phyloP scores from a whole-genome alignment of 345 rosid species.

The Trapa bicornis region DNA sequence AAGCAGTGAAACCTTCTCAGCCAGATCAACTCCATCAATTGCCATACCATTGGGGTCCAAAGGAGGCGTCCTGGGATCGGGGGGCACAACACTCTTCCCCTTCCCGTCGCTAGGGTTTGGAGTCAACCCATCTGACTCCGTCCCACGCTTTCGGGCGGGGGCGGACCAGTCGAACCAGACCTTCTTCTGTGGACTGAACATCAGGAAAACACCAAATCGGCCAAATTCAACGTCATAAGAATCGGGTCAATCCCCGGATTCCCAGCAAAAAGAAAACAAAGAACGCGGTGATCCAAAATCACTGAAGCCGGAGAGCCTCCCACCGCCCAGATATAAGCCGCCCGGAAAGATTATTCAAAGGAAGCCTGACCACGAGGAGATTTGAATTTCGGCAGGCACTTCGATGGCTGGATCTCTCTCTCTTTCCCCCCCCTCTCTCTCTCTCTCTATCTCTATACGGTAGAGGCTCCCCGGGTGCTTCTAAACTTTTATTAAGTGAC shows the following conservation, averaged over 20 bases:
- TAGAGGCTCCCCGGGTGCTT: neutral
- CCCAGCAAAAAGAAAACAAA: conserved; percentile 1
- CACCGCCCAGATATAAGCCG: neutral
- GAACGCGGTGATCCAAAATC: conserved; percentile 6
- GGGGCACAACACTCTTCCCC: conserved; percentile 33
- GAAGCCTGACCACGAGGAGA: neutral
- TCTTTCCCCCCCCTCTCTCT: neutral
- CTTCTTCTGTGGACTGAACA: conserved; percentile 77
- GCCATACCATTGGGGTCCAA: conserved; percentile 19
- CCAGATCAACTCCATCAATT: conserved; percentile 27
- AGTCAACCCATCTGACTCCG: conserved; percentile 11
- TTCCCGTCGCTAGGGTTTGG: conserved; percentile 19
- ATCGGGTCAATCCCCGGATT: conserved; percentile 17
- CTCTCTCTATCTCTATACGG: conserved; percentile 5
- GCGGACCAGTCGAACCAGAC: conserved; percentile 63
- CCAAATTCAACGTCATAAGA: conserved; percentile 14
- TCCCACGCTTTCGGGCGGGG: conserved; percentile 24
- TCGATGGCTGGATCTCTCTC: neutral
- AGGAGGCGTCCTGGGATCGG: conserved; percentile 38
- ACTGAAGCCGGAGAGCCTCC: neutral
- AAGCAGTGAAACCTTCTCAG: conserved; percentile 44
- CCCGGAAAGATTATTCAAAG: no score
- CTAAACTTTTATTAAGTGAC: neutral
- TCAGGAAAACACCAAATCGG: conserved; percentile 14
- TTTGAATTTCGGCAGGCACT: neutral